These are phyloP conservation scores for barley (Hordeum vulgare) DNA, from an alignment of 176 grass and related monocot genomes.

Conservation along the genomic window DNA sequence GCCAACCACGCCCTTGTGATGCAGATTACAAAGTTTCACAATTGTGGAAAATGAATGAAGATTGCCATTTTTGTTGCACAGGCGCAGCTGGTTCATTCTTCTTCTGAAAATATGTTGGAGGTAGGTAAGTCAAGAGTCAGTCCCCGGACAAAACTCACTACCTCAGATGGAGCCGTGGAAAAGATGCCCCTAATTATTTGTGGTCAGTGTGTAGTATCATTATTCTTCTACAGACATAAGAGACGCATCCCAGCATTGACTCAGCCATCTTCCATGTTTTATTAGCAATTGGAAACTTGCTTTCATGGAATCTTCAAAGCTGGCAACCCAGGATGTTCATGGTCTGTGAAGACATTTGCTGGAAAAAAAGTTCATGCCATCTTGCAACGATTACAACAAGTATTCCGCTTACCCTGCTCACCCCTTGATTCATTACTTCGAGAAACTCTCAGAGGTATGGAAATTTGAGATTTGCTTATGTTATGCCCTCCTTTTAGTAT, in stretches of 20 bases:
- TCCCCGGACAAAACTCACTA: background rate
- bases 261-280: background rate
- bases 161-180: background rate
- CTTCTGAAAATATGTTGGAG: background rate
- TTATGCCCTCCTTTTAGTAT: background rate
- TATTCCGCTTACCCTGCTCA: background rate
- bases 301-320: conserved; percentile 7
- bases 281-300: background rate
- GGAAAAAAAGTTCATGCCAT: no score
- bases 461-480: background rate
- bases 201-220: background rate
- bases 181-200: background rate
- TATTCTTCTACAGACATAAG: background rate
- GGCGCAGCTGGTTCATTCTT: background rate
- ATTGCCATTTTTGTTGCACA: background rate
- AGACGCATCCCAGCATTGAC: background rate
- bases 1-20: background rate
- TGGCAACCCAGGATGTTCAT: background rate
- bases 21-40: background rate
- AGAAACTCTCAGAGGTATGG: conserved; percentile 11
- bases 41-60: background rate
- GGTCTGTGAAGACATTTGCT: background rate
- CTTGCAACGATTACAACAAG: background rate
- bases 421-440: background rate
- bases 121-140: background rate